A percentile compares a stretch with the other conserved stretches of the same genome.
These are phyloP conservation scores for Phlebiopsis flavidoalba DNA, from an alignment of 768 basidiomycete genomes.

Conservation along the genomic window DNA sequence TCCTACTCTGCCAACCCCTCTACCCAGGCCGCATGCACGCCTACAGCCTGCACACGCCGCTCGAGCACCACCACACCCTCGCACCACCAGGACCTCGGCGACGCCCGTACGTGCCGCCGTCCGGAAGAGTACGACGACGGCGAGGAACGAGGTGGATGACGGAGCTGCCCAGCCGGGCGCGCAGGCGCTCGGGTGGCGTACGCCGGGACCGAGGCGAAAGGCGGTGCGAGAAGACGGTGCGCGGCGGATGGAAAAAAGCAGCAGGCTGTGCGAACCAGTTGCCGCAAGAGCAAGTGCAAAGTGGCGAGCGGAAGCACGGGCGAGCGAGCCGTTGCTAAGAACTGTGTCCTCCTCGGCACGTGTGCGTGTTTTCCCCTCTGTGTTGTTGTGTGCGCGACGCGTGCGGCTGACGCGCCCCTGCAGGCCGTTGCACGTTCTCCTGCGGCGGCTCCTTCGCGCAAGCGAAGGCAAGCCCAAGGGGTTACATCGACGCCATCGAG, in stretches of 20 bases:
- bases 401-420: background rate
- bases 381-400: background rate
- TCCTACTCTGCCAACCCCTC: slow-evolving; percentile 11
- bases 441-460: slow-evolving; percentile 75
- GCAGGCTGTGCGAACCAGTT: slow-evolving; percentile 90
- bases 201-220: slow-evolving; percentile 13
- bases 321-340: slow-evolving; percentile 68
- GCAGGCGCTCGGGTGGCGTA: slow-evolving; percentile 12
- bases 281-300: slow-evolving; percentile 74
- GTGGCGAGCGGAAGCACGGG: slow-evolving; percentile 65
- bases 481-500: slow-evolving; percentile 93
- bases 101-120: slow-evolving; percentile 13
- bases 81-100: slow-evolving; percentile 14
- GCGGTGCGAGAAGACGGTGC: slow-evolving; percentile 48
- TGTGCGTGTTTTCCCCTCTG: slow-evolving; percentile 37
- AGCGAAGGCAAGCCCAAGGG: slow-evolving; percentile 89
- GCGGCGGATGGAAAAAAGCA: slow-evolving; percentile 75
- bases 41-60: slow-evolving; percentile 11
- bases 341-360: slow-evolving; percentile 68
- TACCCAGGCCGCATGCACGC: slow-evolving; percentile 14
- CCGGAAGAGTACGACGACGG: slow-evolving; percentile 54
- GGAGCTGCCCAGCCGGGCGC: slow-evolving; percentile 35
- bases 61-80: slow-evolving; percentile 12
- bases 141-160: slow-evolving; percentile 50
- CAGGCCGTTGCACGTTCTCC: slow-evolving; percentile 76